Base-by-base conservation (phyloP, 371 early-diverging fungal species). In the Syncephalastrum racemosum region DNA sequence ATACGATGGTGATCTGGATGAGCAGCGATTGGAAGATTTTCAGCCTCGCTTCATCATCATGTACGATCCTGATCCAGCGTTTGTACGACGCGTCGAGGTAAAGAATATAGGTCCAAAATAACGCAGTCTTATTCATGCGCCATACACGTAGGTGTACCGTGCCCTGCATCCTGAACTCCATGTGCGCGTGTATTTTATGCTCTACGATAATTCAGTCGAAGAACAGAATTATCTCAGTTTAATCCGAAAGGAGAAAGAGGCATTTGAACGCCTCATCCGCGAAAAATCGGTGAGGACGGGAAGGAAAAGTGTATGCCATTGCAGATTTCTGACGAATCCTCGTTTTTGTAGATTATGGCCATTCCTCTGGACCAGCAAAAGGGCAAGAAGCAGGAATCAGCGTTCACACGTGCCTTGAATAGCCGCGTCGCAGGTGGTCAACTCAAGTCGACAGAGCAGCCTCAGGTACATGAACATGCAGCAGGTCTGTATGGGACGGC, bases 201-300 rank as follows among this genome's bases (percentile, higher is more conserved):
- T 95, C 0, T 97, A 97, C 59, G 90, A 93, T 51, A 89, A 96
- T 70, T 94, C 95, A 4, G 81, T 95, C 0, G 99, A 99, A 73
- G 99, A 99, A 71, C 97, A 98, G 66, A 77, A 81, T 19, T 98
- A 95, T 62, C 67, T 99, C 25, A 88, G 87, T 36, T 62, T 76
- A 1, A 88, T 98, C 52, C 79, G 95, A 22, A 82, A 82, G 46
- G 99, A 99, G 69, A 97, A 97, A 66, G 87, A 90, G 51, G 85
- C 93, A 0, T 99, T 99, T 79, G 97, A 99, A 66, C 85, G 75
- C 42, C 64, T 99, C 16, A 98, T 99, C 58, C 74, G 83, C 8
- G 93, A 94, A 54, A 95, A 95, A 69, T 88, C 93, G 49, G 91
- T 81, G 2, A 53, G 40, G 14, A 43, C n/a, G n/a, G n/a, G n/a